These are phyloP conservation scores for Actinomucor elegans DNA, from an alignment of 371 early-diverging fungal genomes.

Conservation along the genomic window DNA sequence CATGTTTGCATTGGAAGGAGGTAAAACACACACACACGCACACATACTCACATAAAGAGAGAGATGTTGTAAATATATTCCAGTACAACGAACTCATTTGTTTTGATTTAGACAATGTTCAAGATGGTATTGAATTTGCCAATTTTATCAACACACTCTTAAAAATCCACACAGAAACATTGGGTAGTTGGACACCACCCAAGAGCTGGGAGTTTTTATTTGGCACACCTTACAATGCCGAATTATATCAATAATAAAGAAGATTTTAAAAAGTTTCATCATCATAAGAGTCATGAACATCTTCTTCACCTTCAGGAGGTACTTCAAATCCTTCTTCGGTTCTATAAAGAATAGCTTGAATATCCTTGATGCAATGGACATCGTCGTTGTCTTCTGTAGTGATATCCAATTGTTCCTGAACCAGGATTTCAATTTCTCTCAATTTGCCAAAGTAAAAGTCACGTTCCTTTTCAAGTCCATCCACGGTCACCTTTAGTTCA, in stretches of 20 bases:
- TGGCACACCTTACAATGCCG: slow-evolving; percentile 45
- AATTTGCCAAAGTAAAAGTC: slow-evolving; percentile 94
- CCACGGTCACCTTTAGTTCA: slow-evolving; percentile 76
- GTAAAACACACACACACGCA: slow-evolving; percentile 13
- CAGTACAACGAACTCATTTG: no score
- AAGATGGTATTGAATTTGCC: slow-evolving; percentile 64
- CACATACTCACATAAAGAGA: not conserved
- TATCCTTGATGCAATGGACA: slow-evolving; percentile 59
- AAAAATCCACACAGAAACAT: slow-evolving; percentile 1
- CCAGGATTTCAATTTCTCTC: slow-evolving; percentile 87
- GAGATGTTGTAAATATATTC: no score
- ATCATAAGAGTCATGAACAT: slow-evolving; percentile 34
- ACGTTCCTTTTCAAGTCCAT: slow-evolving; percentile 89
- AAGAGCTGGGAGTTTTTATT: slow-evolving; percentile 70
- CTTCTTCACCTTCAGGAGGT: slow-evolving; percentile 38
- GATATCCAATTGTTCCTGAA: slow-evolving; percentile 68
- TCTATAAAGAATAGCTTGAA: slow-evolving; percentile 83
- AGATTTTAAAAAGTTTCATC: slow-evolving; percentile 55
- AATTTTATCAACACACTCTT: slow-evolving; percentile 55
- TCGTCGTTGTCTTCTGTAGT: slow-evolving; percentile 26
- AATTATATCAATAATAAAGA: slow-evolving; percentile 16
- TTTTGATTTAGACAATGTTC: slow-evolving; percentile 56
- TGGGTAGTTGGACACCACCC: slow-evolving; percentile 57
- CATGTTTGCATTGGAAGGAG: slow-evolving; percentile 75
- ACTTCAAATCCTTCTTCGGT: slow-evolving; percentile 71